Conservation (phyloP, 768 basidiomycete species). For the Boletus reticuloceps region DNA sequence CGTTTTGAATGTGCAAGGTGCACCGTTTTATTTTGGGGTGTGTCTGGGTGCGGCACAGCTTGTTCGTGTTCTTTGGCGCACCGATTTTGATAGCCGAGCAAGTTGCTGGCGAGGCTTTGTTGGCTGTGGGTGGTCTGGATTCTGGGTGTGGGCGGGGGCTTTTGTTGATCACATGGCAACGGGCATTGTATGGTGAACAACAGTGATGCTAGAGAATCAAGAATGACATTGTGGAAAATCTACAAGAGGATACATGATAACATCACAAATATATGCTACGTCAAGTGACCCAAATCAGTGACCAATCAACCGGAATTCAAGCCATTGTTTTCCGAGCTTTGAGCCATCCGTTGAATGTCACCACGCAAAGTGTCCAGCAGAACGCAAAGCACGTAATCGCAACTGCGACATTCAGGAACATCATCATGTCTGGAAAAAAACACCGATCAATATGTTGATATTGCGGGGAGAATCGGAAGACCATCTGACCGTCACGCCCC, state of each 20-base stretch:
- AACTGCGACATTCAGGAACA: constrained; percentile 84
- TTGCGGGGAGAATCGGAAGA: neutral
- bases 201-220: too few relatives aligned
- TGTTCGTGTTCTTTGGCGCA: constrained; percentile 67
- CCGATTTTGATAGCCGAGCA: constrained; percentile 68
- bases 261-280: too few relatives aligned
- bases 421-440: constrained; percentile 65
- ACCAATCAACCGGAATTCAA: neutral
- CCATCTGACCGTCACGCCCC: constrained; percentile 70
- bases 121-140: constrained; percentile 85
- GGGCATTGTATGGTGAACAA: constrained; percentile 4
- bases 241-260: neutral
- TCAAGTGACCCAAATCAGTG: neutral
- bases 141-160: constrained; percentile 84
- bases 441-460: constrained; percentile 3
- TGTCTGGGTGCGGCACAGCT: constrained; percentile 74
- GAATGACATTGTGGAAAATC: neutral
- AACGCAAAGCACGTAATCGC: constrained; percentile 85
- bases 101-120: constrained; percentile 93
- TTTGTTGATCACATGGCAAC: constrained; percentile 57
- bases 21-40: constrained; percentile 77
- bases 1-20: constrained; percentile 70
- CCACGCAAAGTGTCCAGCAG: constrained; percentile 75
- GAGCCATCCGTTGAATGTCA: constrained; percentile 82
- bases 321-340: constrained; percentile 41